Conservation (phyloP, 2,329 filamentous ascomycete species). For the Aureobasidium sp. region DNA sequence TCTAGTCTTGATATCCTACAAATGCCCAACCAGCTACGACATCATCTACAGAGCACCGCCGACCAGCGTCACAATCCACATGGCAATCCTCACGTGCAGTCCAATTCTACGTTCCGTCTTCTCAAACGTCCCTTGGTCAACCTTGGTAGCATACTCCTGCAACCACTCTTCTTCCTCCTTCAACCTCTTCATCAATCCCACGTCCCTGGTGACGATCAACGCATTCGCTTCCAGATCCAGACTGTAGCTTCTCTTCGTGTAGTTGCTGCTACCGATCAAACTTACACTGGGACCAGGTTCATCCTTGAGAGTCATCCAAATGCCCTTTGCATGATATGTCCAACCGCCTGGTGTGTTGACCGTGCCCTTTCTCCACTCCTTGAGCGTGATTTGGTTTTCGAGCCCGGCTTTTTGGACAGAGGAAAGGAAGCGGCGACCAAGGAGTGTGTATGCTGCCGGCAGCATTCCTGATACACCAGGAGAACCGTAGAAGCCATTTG, state of each 20-base stretch:
- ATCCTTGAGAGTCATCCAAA: slow-evolving; percentile 67
- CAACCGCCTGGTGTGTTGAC: slow-evolving; percentile 76
- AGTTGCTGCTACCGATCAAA: slow-evolving; percentile 86
- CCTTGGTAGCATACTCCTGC: slow-evolving; percentile 60
- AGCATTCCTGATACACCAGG: slow-evolving; percentile 83
- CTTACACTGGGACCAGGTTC: slow-evolving; percentile 63
- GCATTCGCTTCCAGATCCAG: slow-evolving; percentile 87
- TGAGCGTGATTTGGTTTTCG: slow-evolving; percentile 57
- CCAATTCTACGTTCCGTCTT: slow-evolving; percentile 76
- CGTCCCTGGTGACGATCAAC: slow-evolving; percentile 72
- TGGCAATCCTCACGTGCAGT: slow-evolving; percentile 74
- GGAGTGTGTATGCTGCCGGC: slow-evolving; percentile 83
- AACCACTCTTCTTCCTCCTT: slow-evolving; percentile 74
- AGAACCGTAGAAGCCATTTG: slow-evolving; percentile 91
- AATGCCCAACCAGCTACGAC: neutral
- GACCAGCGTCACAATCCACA: slow-evolving; percentile 85
- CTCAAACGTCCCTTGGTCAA: slow-evolving; percentile 71
- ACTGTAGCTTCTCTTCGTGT: slow-evolving; percentile 87
- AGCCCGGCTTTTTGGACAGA: slow-evolving; percentile 47
- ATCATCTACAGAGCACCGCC: slow-evolving; percentile 68
- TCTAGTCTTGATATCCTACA: neutral
- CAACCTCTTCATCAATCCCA: slow-evolving; percentile 61
- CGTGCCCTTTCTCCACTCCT: slow-evolving; percentile 80
- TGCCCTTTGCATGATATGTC: slow-evolving; percentile 96
- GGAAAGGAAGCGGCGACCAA: slow-evolving; percentile 73